A percentile compares a stretch with the other conserved stretches of the same genome.
These are phyloP conservation scores for Dalechampia spathulata DNA, from an alignment of 441 rosid genomes.

Conservation along the genomic window DNA sequence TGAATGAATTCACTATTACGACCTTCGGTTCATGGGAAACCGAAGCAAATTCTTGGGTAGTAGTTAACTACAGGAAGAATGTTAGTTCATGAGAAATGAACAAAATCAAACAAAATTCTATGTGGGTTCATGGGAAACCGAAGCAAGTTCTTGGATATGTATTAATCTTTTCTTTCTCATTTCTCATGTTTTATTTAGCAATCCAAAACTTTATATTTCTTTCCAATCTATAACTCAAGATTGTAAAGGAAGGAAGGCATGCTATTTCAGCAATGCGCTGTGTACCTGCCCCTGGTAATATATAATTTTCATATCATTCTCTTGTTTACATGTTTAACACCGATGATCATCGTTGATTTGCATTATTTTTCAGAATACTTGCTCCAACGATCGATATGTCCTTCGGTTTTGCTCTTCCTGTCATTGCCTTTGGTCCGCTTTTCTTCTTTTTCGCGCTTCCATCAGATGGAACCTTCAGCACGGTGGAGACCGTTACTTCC, in stretches of 20 bases:
- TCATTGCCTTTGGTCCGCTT: constrained; percentile 32
- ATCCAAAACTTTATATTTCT: no score
- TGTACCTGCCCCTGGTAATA: constrained; percentile 26
- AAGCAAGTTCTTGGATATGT: no score
- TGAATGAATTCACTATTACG: no score
- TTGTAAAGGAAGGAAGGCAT: constrained; percentile 30
- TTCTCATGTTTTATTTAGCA: no score
- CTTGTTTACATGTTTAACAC: background rate
- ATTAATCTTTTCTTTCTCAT: no score
- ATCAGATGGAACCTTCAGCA: constrained; percentile 34
- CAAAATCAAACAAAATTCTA: constrained; percentile 6
- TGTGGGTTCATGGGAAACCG: no score
- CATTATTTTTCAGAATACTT: constrained; percentile 22
- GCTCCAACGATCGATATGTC: constrained; percentile 36
- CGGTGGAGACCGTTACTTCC: constrained; percentile 32
- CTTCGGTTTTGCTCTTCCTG: constrained; percentile 40
- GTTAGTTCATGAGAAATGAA: constrained; percentile 26
- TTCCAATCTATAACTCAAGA: constrained; percentile 31
- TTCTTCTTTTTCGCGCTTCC: no score
- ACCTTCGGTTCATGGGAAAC: no score
- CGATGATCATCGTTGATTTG: no score
- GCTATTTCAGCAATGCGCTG: constrained; percentile 17
- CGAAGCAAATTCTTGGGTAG: no score
- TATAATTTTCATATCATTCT: background rate
- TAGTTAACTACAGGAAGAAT: no score